phyloP scores from a whole-genome alignment of 2,329 filamentous ascomycete genomes.

The Xylaria sp. region DNA sequence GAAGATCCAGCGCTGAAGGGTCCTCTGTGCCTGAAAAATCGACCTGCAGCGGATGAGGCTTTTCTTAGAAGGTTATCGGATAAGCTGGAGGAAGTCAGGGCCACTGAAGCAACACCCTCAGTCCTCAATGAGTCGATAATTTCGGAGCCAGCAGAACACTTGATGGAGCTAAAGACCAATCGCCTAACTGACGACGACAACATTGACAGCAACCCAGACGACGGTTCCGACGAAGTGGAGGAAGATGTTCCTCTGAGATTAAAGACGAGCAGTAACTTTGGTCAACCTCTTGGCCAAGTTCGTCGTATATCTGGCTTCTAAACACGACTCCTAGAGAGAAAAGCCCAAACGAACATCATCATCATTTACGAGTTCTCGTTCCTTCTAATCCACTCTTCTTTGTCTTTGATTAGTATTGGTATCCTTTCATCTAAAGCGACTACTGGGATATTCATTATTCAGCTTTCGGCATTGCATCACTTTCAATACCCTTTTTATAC shows the following conservation, averaged over 20 bases:
- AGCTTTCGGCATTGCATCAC: conserved; percentile 29
- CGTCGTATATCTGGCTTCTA: conserved; percentile 24
- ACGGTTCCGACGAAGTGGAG: conserved; percentile 34
- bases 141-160: conserved; percentile 19
- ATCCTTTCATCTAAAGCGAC: conserved; percentile 10
- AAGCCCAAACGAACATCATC: background rate
- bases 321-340: background rate
- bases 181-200: conserved; percentile 29
- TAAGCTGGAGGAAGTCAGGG: conserved; percentile 62
- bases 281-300: conserved; percentile 45
- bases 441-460: conserved; percentile 15
- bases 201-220: conserved; percentile 32
- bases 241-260: conserved; percentile 44
- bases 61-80: conserved; percentile 63
- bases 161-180: conserved; percentile 21
- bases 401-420: background rate
- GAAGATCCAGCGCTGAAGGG: conserved; percentile 62
- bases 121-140: conserved; percentile 48
- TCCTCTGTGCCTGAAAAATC: conserved; percentile 66
- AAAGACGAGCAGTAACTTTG: conserved; percentile 46
- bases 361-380: background rate
- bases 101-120: conserved; percentile 60
- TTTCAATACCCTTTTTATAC: conserved; percentile 32
- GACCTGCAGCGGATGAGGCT: conserved; percentile 65
- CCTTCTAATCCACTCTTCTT: conserved; percentile 22